A percentile compares a stretch with the other conserved stretches of the same genome.
phyloP scores from a whole-genome alignment of 208 protist species.

The Porcisia hertigi region DNA sequence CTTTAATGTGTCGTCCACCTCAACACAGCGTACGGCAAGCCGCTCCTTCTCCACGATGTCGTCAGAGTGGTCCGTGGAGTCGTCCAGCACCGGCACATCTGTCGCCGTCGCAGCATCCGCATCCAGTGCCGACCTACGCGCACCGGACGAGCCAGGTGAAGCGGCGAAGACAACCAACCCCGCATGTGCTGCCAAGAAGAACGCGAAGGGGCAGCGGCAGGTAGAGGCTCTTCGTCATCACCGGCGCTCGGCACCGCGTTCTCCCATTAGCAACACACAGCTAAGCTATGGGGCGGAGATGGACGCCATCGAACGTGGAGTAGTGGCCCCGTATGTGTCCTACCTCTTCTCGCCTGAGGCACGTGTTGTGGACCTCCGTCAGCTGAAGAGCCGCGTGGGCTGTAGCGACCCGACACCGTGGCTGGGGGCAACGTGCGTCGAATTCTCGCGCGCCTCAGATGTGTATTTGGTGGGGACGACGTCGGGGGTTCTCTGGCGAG shows the following conservation, averaged over 20 bases:
- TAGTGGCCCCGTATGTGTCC: constrained; percentile 36
- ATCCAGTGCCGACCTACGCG: background rate
- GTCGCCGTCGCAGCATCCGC: background rate
- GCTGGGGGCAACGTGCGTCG: constrained; percentile 39
- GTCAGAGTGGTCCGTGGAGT: constrained; percentile 26
- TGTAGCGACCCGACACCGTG: constrained; percentile 6
- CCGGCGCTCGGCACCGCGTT: background rate
- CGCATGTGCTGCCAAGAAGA: background rate
- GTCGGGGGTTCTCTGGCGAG: constrained; percentile 46
- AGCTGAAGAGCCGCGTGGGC: constrained; percentile 16
- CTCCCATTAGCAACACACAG: constrained; percentile 20
- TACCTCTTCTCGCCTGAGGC: constrained; percentile 61
- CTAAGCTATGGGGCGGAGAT: constrained; percentile 29
- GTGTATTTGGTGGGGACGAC: constrained; percentile 59
- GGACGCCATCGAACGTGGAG: constrained; percentile 39
- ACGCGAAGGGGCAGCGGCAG: background rate
- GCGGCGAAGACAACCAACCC: background rate
- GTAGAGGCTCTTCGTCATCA: background rate
- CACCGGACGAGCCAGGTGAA: background rate
- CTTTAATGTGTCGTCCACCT: constrained; percentile 16
- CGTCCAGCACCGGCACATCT: constrained; percentile 1
- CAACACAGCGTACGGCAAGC: constrained; percentile 13
- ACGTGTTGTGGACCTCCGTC: constrained; percentile 40
- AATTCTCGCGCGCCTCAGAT: constrained; percentile 42
- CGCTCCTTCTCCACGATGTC: constrained; percentile 22